These are phyloP conservation scores for Boletus patriciae DNA, from an alignment of 768 basidiomycete genomes.

Conservation along the genomic window DNA sequence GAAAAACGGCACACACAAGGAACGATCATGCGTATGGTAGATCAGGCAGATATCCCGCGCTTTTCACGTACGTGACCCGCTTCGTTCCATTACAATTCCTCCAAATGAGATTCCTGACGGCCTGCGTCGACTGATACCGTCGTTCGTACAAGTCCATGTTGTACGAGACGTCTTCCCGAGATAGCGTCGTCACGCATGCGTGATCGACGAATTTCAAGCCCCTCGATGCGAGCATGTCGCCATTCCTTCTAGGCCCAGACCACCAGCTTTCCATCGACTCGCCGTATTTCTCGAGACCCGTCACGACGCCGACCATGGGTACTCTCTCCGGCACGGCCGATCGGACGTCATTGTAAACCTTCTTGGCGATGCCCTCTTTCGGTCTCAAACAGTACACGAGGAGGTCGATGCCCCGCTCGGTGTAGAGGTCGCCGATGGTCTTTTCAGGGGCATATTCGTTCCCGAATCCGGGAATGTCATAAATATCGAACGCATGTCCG, in stretches of 20 bases:
- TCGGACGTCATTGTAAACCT: conserved; percentile 26
- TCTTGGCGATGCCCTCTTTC: conserved; percentile 31
- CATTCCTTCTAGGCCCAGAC: conserved; percentile 32
- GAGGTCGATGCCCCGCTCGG: conserved; percentile 33
- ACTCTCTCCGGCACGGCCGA: conserved; percentile 34
- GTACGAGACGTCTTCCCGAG: conserved; percentile 32
- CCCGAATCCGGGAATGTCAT: conserved; percentile 32
- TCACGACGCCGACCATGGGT: conserved; percentile 40
- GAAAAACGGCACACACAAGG: background rate
- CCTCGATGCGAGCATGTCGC: conserved; percentile 32
- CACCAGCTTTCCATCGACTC: conserved; percentile 36
- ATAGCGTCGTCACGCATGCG: conserved; percentile 44
- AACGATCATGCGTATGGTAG: conserved; percentile 19
- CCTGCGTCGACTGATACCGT: conserved; percentile 29
- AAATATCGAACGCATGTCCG: conserved; percentile 32
- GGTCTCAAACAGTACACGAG: conserved; percentile 32
- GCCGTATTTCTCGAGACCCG: conserved; percentile 37
- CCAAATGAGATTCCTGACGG: conserved; percentile 28
- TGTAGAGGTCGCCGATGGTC: conserved; percentile 29
- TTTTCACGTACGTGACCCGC: conserved; percentile 31
- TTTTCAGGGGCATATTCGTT: conserved; percentile 23
- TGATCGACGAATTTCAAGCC: conserved; percentile 39
- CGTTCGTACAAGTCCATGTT: conserved; percentile 35
- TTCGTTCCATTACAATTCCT: conserved; percentile 32
- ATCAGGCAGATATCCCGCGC: conserved; percentile 30